A percentile compares a stretch with the other conserved stretches of the same genome.
These are phyloP conservation scores for Cylindrotheca fusiformis DNA, from an alignment of 108 stramenopile genomes.

Conservation along the genomic window DNA sequence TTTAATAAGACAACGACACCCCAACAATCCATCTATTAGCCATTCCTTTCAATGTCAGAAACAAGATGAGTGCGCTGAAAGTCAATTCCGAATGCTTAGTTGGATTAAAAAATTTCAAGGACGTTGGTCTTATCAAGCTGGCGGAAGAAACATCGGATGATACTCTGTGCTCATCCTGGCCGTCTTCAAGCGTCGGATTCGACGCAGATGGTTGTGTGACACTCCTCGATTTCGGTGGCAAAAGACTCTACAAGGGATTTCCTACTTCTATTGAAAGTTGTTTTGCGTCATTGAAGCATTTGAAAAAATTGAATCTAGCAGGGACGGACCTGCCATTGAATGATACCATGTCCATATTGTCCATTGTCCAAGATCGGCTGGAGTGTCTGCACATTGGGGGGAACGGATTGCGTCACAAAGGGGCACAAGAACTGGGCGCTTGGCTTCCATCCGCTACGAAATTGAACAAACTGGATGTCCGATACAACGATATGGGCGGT, in stretches of 20 bases:
- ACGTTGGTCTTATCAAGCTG: slow-evolving; percentile 3
- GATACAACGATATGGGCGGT: slow-evolving; percentile 25
- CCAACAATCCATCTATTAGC: no score
- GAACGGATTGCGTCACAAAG: slow-evolving; percentile 11
- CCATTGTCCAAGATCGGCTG: neutral
- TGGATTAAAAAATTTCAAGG: slow-evolving; percentile 10
- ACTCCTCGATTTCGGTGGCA: slow-evolving; percentile 18
- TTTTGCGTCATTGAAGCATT: slow-evolving; percentile 8
- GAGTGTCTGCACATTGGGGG: slow-evolving; percentile 27
- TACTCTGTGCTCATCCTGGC: neutral
- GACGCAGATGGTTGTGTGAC: slow-evolving; percentile 16
- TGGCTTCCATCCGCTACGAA: neutral
- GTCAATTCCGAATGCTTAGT: slow-evolving; percentile 3
- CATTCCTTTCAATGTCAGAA: no score
- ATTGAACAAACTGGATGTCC: slow-evolving; percentile 20
- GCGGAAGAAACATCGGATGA: neutral
- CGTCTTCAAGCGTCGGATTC: slow-evolving; percentile 2
- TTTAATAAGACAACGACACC: no score
- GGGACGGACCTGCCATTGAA: slow-evolving; percentile 30
- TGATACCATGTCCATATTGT: slow-evolving; percentile 11
- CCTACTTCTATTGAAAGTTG: neutral
- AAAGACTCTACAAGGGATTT: slow-evolving; percentile 15
- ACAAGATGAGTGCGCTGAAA: no score
- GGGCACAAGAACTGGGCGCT: slow-evolving; percentile 1
- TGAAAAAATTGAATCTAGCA: slow-evolving; percentile 25